These are phyloP conservation scores for Sherardia arvensis DNA, from an alignment of 257 asterid genomes.

Conservation along the genomic window DNA sequence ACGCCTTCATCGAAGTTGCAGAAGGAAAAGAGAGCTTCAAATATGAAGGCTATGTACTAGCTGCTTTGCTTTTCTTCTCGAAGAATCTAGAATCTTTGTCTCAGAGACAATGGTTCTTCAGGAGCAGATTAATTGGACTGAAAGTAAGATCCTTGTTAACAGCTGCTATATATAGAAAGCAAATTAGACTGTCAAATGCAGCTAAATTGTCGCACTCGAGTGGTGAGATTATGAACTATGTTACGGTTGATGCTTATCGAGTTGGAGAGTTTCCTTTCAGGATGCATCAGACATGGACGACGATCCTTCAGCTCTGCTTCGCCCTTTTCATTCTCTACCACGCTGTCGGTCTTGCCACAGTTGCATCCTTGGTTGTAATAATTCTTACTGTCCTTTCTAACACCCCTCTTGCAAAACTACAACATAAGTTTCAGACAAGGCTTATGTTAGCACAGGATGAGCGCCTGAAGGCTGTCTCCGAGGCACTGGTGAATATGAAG, in stretches of 20 bases:
- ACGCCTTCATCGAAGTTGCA: slow-evolving; percentile 70
- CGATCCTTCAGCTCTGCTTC: slow-evolving; percentile 62
- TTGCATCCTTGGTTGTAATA: slow-evolving; percentile 67
- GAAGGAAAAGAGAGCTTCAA: slow-evolving; percentile 59
- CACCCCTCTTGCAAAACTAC: slow-evolving; percentile 78
- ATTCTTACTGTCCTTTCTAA: slow-evolving; percentile 66
- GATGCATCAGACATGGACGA: slow-evolving; percentile 90
- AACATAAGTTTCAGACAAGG: slow-evolving; percentile 69
- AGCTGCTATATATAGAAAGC: slow-evolving; percentile 72
- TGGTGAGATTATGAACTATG: slow-evolving; percentile 86
- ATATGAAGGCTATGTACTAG: slow-evolving; percentile 53
- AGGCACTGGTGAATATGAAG: slow-evolving; percentile 85
- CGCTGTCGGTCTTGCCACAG: slow-evolving; percentile 71
- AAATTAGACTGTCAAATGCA: slow-evolving; percentile 57
- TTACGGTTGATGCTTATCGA: slow-evolving; percentile 77
- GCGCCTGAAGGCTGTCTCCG: slow-evolving; percentile 63
- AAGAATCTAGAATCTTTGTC: slow-evolving; percentile 69
- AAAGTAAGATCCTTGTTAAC: slow-evolving; percentile 60
- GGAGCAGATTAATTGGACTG: slow-evolving; percentile 61
- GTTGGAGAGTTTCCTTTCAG: slow-evolving; percentile 87
- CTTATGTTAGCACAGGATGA: slow-evolving; percentile 86
- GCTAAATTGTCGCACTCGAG: slow-evolving; percentile 71
- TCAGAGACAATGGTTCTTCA: slow-evolving; percentile 87
- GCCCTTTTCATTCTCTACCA: slow-evolving; percentile 63
- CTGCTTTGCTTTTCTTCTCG: slow-evolving; percentile 50